Evolutionary conservation across 2,329 filamentous ascomycete species (phyloP).

Genomic region (Aspergillus sp.): DNA sequence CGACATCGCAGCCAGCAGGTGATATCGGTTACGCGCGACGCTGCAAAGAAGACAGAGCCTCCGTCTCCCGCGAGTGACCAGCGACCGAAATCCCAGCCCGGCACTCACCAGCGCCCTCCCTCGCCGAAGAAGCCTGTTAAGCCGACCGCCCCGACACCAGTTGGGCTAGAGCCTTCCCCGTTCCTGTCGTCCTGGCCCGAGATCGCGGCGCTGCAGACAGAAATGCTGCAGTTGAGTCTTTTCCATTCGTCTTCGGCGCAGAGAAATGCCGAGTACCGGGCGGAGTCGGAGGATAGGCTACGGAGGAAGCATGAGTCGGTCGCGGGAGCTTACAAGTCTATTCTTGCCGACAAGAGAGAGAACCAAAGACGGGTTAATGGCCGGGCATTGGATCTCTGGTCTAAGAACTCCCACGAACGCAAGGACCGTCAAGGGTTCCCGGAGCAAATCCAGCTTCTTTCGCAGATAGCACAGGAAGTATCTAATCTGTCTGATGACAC

Average conservation of each 20-base stretch:
- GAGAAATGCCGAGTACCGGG: constrained; percentile 22
- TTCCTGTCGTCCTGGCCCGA: constrained; percentile 26
- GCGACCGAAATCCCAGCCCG: constrained; percentile 22
- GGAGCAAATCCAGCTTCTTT: constrained; percentile 31
- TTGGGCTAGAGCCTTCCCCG: constrained; percentile 11
- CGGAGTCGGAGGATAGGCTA: constrained; percentile 19
- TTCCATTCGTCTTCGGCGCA: constrained; percentile 25
- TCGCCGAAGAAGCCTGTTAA: constrained; percentile 29
- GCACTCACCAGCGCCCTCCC: constrained; percentile 30
- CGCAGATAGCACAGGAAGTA: constrained; percentile 30
- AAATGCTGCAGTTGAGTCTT: constrained; percentile 36
- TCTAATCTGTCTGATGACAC: constrained; percentile 20
- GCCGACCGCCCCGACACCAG: constrained; percentile 11
- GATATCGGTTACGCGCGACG: constrained; percentile 5
- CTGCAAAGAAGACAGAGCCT: constrained; percentile 10
- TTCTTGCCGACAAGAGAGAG: constrained; percentile 23
- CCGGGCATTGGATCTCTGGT: constrained; percentile 26
- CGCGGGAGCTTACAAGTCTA: constrained; percentile 22
- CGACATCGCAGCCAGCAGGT: constrained; percentile 30
- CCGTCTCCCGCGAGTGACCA: constrained; percentile 11
- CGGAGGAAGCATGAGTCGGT: constrained; percentile 27
- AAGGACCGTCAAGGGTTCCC: constrained; percentile 20
- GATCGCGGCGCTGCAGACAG: constrained; percentile 29
- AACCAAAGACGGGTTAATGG: constrained; percentile 25
- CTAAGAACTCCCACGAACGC: constrained; percentile 21